These are phyloP conservation scores for Oenanthe sinensis DNA, from an alignment of 129 eudicot species.

Conservation along the genomic window DNA sequence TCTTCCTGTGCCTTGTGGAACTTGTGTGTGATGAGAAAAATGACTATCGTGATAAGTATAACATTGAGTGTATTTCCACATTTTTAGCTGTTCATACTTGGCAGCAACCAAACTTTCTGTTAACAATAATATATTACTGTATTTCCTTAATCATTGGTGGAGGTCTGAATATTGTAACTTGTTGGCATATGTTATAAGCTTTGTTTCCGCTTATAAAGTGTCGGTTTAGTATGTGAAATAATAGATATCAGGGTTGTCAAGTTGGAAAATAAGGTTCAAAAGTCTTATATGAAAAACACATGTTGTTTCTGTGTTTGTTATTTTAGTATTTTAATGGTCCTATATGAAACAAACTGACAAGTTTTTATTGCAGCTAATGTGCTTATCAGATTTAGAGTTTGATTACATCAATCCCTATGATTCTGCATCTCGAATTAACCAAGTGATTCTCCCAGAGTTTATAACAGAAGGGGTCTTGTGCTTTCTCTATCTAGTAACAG, in stretches of 20 bases:
- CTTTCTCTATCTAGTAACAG: constrained; percentile 60
- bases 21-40: not conserved
- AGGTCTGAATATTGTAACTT: not conserved
- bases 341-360: not conserved
- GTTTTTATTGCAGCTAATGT: constrained; percentile 72
- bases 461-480: constrained; percentile 67
- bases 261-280: not conserved
- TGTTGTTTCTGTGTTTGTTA: not conserved
- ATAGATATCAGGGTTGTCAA: not conserved
- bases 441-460: constrained; percentile 70
- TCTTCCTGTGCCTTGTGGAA: not conserved
- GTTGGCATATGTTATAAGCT: not conserved
- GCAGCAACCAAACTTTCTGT: no score
- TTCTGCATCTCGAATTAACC: constrained; percentile 83
- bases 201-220: not conserved
- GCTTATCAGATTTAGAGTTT: constrained; percentile 95
- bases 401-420: constrained; percentile 98
- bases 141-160: not conserved
- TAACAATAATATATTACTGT: no score
- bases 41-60: not conserved
- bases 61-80: no score
- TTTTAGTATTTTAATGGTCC: not conserved
- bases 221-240: not conserved
- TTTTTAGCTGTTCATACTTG: no score
- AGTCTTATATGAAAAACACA: no score